Evolutionary conservation across 2,329 filamentous ascomycete species (phyloP), one percentile per base, ranked within the genome.

Genomic region (Calonectria fujianensis): DNA sequence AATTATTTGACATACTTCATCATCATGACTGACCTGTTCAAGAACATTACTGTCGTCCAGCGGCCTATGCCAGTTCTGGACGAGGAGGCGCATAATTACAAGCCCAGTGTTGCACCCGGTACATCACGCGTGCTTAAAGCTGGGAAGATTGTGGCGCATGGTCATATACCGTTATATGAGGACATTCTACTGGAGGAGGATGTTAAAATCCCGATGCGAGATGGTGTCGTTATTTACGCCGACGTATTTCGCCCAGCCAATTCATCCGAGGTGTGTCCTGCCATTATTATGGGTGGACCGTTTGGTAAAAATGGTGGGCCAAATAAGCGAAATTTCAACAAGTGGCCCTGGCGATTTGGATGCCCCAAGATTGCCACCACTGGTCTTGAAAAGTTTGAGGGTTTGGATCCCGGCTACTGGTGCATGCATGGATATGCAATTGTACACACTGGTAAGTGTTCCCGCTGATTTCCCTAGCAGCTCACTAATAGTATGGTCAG

Each of bases 271-370:
- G 14, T 6, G 35, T 59, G 54, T 20, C 54, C 54, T 35, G 54
- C 54, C 54, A 37, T 59, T 11, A 59, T 59, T 20, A 59, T 59
- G 54, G 54, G 32, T 59, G 54, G 54, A 3, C 54, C 54, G 20
- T 59, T 59, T 14, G 54, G 54, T 24, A 59, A 59, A 35, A 59
- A 59, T 59, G 54, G 54, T 20, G 32, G 54, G 20, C 54, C 54
- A 13, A 59, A 59, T 20, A 59, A 59, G 20, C 54, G 54, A 59
- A 59, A 59, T 59, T 59, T 59, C 54, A 13, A 59, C 32, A 59
- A 59, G 20, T 59, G 54, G 54, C 54, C 54, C 14, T 59, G 54
- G 54, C 54, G 54, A 37, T 59, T 59, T 13, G 54, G 54, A 59
- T 59, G 54, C 20, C 54, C 54, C 32, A 59, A 59, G 31, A 59